A percentile compares a stretch with the other conserved stretches of the same genome.
Evolutionary conservation across 345 rosid species (phyloP).

Genomic region (Euphorbia peplus): DNA sequence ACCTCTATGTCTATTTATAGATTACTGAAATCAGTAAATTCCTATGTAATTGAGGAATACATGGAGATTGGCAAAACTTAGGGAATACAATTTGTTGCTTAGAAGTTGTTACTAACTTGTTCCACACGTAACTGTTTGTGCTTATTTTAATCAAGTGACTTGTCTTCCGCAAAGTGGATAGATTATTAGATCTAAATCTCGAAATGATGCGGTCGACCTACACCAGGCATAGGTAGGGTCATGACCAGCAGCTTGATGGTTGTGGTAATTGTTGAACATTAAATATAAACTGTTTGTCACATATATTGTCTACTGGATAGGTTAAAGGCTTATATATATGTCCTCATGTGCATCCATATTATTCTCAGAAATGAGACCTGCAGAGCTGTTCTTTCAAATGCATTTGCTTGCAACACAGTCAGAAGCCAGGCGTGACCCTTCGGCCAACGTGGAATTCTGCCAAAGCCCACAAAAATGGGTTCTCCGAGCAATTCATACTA

Average conservation of each 20-base stretch:
- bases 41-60: too few species aligned
- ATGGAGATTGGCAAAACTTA: too few species aligned
- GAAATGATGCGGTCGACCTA: background rate
- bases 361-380: constrained; percentile 77
- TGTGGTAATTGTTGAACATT: background rate
- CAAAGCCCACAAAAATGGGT: constrained; percentile 82
- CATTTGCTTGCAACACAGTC: constrained; percentile 68
- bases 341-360: too few species aligned
- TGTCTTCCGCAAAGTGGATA: background rate
- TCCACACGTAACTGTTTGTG: background rate
- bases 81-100: too few species aligned
- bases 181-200: background rate
- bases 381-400: constrained; percentile 89
- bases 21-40: too few species aligned
- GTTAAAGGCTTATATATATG: too few species aligned
- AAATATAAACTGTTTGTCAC: background rate
- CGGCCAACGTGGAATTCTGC: constrained; percentile 43
- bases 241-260: too few species aligned
- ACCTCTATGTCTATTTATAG: too few species aligned
- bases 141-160: background rate
- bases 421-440: constrained; percentile 30
- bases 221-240: too few species aligned
- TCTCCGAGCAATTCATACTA: constrained; percentile 76
- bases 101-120: too few species aligned
- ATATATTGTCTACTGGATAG: background rate